A percentile compares a stretch with the other conserved stretches of the same genome.
Conservation (phyloP, 2,329 filamentous ascomycete genomes). For the Aspergillus sp. region DNA sequence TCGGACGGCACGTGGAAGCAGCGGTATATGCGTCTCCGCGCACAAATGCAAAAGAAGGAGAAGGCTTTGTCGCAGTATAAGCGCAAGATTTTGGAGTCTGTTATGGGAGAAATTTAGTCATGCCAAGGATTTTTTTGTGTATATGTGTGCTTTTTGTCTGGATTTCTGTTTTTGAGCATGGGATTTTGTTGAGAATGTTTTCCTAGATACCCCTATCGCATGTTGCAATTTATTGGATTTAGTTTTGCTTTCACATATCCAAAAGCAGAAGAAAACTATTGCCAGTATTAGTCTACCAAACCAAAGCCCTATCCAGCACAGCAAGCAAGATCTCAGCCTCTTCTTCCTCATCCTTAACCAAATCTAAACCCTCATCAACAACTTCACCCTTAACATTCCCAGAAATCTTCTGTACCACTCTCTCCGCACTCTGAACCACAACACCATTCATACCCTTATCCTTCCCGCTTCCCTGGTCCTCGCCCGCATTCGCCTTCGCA, state of each 20-base stretch:
- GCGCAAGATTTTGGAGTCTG: conserved; percentile 35
- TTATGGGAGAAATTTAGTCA: conserved; percentile 31
- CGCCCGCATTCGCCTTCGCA: too few species aligned
- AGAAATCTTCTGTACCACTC: not conserved
- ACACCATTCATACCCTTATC: conserved; percentile 8
- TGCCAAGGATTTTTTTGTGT: not conserved
- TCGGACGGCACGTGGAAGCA: conserved; percentile 33
- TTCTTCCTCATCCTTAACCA: not conserved
- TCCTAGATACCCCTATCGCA: not conserved
- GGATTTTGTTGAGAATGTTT: not conserved
- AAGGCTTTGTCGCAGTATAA: conserved; percentile 32
- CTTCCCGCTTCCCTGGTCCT: too few species aligned
- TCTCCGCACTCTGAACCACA: conserved; percentile 7
- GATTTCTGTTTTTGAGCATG: too few species aligned
- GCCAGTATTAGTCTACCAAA: not conserved
- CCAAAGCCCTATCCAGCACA: not conserved
- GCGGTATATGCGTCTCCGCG: conserved; percentile 29
- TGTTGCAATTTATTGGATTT: not conserved
- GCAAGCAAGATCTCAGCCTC: not conserved
- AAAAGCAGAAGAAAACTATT: too few species aligned
- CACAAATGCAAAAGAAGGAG: conserved; percentile 33
- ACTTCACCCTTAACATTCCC: not conserved
- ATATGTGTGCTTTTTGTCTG: not conserved
- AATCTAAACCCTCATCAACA: not conserved
- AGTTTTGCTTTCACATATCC: too few species aligned